These are phyloP conservation scores for Aspergillus felis DNA, from an alignment of 2,329 filamentous ascomycete genomes.

Conservation along the genomic window DNA sequence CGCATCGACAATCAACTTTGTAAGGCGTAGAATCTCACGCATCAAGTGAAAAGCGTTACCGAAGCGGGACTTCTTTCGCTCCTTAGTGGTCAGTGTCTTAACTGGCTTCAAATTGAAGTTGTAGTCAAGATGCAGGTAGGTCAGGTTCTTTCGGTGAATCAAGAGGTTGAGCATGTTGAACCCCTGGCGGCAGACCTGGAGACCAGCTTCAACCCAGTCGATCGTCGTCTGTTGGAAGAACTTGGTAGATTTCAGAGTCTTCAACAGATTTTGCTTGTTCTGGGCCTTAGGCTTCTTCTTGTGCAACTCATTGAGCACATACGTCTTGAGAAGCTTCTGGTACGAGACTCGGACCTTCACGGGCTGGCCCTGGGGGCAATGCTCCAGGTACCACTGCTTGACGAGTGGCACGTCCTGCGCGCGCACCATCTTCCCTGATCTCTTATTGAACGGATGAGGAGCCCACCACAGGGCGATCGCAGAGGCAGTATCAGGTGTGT, in stretches of 20 bases:
- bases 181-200: conserved; percentile 95
- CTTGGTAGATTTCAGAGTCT: conserved; percentile 89
- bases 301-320: conserved; percentile 92
- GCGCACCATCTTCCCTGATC: conserved; percentile 92
- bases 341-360: conserved; percentile 98
- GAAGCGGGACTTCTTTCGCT: conserved; percentile 98
- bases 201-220: conserved; percentile 97
- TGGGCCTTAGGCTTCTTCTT: conserved; percentile 93
- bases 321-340: conserved; percentile 95
- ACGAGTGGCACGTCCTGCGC: conserved; percentile 95
- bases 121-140: conserved; percentile 96
- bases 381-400: conserved; percentile 98
- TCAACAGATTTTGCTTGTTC: conserved; percentile 87
- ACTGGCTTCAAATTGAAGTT: conserved; percentile 99
- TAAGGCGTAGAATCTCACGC: conserved; percentile 93
- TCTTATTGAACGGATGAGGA: conserved; percentile 88
- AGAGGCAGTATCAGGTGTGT: conserved; percentile 81
- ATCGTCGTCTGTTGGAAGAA: conserved; percentile 99
- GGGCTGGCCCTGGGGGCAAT: conserved; percentile 83
- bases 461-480: conserved; percentile 98
- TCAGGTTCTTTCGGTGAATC: conserved; percentile 97
- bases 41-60: conserved; percentile 99
- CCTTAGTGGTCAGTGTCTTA: conserved; percentile 96
- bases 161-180: conserved; percentile 99
- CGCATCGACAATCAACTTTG: conserved; percentile 96